A percentile compares a stretch with the other conserved stretches of the same genome.
Evolutionary conservation across 2,329 filamentous ascomycete species (phyloP).

Genomic region (Metarhizium rileyi): DNA sequence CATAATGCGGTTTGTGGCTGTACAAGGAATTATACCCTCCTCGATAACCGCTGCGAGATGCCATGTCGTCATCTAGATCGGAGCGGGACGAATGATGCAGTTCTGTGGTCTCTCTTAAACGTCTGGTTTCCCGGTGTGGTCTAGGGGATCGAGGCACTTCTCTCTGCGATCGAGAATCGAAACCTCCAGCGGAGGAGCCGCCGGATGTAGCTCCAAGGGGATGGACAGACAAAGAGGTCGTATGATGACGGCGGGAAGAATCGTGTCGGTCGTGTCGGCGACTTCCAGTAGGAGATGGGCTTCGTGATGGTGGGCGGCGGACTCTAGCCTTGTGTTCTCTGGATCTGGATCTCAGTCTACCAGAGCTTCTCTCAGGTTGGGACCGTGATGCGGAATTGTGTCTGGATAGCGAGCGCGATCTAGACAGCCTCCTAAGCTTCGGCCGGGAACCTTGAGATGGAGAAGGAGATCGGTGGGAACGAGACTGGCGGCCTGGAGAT

Average conservation of each 20-base stretch:
- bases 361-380: neutral
- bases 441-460: slow-evolving; percentile 12
- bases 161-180: neutral
- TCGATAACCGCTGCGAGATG: slow-evolving; percentile 32
- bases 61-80: slow-evolving; percentile 42
- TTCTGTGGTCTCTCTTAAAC: slow-evolving; percentile 19
- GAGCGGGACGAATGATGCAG: slow-evolving; percentile 34
- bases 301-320: slow-evolving; percentile 6
- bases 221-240: slow-evolving; percentile 15
- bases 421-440: slow-evolving; percentile 14
- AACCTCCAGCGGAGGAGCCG: neutral
- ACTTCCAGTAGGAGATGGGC: slow-evolving; percentile 7
- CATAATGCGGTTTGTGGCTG: slow-evolving; percentile 26
- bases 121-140: slow-evolving; percentile 17
- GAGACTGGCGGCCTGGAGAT: slow-evolving; percentile 21
- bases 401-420: slow-evolving; percentile 16
- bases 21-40: slow-evolving; percentile 31
- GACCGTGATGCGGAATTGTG: slow-evolving; percentile 1
- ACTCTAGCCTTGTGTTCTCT: slow-evolving; percentile 3
- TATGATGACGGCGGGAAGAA: slow-evolving; percentile 6
- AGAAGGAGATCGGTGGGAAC: slow-evolving; percentile 19
- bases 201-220: slow-evolving; percentile 11
- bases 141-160: slow-evolving; percentile 17
- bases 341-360: neutral
- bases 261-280: slow-evolving; percentile 5